Conservation (phyloP, 1,139 yeast genomes). For the Kodamaea derodonti region DNA sequence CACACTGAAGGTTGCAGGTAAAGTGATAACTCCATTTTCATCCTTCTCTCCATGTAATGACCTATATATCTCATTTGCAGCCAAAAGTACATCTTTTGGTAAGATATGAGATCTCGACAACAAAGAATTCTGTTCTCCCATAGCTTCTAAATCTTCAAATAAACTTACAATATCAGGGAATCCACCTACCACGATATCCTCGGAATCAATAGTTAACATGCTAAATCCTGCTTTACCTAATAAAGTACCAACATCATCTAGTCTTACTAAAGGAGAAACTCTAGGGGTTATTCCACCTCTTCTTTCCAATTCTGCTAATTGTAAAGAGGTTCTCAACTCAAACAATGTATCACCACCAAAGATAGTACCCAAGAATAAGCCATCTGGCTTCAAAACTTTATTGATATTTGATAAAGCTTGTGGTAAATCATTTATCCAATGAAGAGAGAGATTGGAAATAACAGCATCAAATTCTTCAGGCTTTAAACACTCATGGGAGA, state of each 20-base stretch:
- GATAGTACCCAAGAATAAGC: slow-evolving; percentile 78
- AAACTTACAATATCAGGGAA: slow-evolving; percentile 70
- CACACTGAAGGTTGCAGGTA: slow-evolving; percentile 67
- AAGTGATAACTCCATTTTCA: slow-evolving; percentile 35
- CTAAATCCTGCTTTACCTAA: slow-evolving; percentile 75
- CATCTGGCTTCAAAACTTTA: slow-evolving; percentile 70
- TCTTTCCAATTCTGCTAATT: slow-evolving; percentile 78
- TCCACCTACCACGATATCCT: slow-evolving; percentile 74
- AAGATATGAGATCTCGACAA: slow-evolving; percentile 51
- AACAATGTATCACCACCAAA: slow-evolving; percentile 82
- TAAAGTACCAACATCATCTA: slow-evolving; percentile 71
- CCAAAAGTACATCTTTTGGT: slow-evolving; percentile 63
- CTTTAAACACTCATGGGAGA: slow-evolving; percentile 36
- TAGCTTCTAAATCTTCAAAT: slow-evolving; percentile 66
- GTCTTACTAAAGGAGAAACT: slow-evolving; percentile 75
- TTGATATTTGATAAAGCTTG: slow-evolving; percentile 54
- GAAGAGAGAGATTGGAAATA: slow-evolving; percentile 68
- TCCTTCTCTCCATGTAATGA: slow-evolving; percentile 66
- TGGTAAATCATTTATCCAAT: slow-evolving; percentile 86
- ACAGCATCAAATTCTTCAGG: slow-evolving; percentile 64
- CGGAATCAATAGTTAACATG: slow-evolving; percentile 79
- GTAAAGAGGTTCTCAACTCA: slow-evolving; percentile 75
- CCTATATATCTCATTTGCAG: slow-evolving; percentile 73
- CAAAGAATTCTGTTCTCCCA: slow-evolving; percentile 85
- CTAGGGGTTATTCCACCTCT: slow-evolving; percentile 78